Evolutionary conservation across 805 yeast genomes (phyloP).

Genomic region (Yarrowia sp.): DNA sequence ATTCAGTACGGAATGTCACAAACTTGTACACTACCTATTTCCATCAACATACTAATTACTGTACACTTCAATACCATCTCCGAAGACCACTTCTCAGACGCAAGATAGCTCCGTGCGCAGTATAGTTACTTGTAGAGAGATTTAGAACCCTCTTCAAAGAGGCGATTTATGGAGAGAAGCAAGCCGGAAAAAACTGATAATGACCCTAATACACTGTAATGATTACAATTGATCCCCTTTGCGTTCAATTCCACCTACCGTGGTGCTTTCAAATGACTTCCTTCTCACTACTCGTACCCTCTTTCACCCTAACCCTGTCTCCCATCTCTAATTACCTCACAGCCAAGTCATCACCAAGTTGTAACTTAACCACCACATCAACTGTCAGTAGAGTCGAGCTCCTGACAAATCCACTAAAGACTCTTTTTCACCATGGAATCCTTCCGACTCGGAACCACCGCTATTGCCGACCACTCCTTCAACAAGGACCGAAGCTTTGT

Average conservation of each 20-base stretch:
- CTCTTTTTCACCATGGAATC: slow-evolving; percentile 16
- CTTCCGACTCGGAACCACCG: slow-evolving; percentile 66
- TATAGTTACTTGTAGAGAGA: not conserved
- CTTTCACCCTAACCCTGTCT: slow-evolving; percentile 6
- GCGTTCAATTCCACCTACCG: not conserved
- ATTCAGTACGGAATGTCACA: too few relatives aligned
- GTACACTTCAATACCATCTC: not conserved
- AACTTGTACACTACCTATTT: too few relatives aligned
- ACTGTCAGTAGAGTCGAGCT: slow-evolving; percentile 50
- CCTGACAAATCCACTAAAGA: slow-evolving; percentile 43
- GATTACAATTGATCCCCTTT: not conserved
- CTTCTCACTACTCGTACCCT: not conserved
- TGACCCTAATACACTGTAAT: too few relatives aligned
- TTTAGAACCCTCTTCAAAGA: too few relatives aligned
- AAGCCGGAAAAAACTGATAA: too few relatives aligned
- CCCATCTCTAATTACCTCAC: slow-evolving; percentile 18
- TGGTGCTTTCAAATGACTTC: not conserved
- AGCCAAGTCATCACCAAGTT: slow-evolving; percentile 1
- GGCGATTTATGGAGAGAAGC: too few relatives aligned
- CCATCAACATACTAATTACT: too few relatives aligned
- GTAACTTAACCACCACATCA: not conserved
- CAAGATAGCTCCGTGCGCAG: slow-evolving; percentile 1
- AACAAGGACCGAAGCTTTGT: slow-evolving; percentile 68
- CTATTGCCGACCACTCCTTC: slow-evolving; percentile 92
- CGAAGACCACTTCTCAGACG: not conserved